phyloP scores from a whole-genome alignment of 1,284 basidiomycete genomes.

The Puccinia horiana region DNA sequence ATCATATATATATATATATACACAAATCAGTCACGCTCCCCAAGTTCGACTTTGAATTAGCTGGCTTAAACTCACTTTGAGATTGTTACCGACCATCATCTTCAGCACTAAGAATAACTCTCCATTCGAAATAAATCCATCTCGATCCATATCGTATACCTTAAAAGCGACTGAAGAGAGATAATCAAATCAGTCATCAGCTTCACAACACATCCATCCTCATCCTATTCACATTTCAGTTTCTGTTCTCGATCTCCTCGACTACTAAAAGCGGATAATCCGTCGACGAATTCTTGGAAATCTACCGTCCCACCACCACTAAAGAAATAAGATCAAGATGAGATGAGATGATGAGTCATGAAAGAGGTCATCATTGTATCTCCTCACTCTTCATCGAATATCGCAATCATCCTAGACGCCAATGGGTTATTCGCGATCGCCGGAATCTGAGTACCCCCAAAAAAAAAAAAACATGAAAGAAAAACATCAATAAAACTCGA shows the following conservation, averaged over 20 bases:
- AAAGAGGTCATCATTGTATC: background rate
- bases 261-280: conserved; percentile 93
- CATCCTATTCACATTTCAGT: conserved; percentile 69
- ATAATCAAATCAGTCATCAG: background rate
- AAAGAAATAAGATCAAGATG: background rate
- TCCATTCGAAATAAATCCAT: conserved; percentile 97
- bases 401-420: conserved; percentile 95
- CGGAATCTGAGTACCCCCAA: conserved; percentile 69
- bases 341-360: background rate
- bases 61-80: conserved; percentile 64
- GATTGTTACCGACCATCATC: conserved; percentile 99
- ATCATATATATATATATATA: too few species aligned
- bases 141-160: conserved; percentile 97
- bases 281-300: conserved; percentile 98
- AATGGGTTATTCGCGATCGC: conserved; percentile 97
- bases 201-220: too few species aligned
- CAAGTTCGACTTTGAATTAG: background rate
- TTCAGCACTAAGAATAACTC: conserved; percentile 97
- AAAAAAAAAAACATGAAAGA: background rate
- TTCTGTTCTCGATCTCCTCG: conserved; percentile 96
- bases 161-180: conserved; percentile 80
- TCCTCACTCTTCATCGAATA: conserved; percentile 84
- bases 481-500: background rate
- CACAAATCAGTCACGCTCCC: background rate
- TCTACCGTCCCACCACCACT: conserved; percentile 92